Evolutionary conservation across 768 basidiomycete species (phyloP).

Genomic region (Tephrocybe sp.): DNA sequence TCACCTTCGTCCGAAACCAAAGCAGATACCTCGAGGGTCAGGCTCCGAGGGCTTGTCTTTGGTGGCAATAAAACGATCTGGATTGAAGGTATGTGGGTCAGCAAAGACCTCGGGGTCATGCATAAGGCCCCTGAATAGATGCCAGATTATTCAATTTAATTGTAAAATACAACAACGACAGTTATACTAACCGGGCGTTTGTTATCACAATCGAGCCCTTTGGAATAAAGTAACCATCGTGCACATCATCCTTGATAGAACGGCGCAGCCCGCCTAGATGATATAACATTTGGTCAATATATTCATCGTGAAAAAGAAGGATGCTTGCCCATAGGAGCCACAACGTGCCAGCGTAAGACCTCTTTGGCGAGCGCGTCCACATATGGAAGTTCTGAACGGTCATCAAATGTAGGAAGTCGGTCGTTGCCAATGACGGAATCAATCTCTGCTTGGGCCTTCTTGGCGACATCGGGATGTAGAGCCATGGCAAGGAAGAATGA

Average conservation of each 20-base stretch:
- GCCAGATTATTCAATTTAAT: constrained; percentile 20
- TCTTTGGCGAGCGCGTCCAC: constrained; percentile 59
- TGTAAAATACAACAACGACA: constrained; percentile 4
- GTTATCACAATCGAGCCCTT: constrained; percentile 52
- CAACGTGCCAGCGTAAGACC: constrained; percentile 49
- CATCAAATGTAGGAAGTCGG: constrained; percentile 56
- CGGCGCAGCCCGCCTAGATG: constrained; percentile 50
- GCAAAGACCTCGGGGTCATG: constrained; percentile 54
- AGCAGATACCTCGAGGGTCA: background rate
- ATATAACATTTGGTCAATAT: background rate
- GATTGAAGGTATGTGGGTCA: constrained; percentile 55
- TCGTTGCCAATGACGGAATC: constrained; percentile 56
- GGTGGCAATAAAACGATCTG: constrained; percentile 42
- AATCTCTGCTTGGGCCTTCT: constrained; percentile 61
- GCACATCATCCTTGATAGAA: constrained; percentile 54
- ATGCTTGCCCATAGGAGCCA: constrained; percentile 38
- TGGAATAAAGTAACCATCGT: constrained; percentile 61
- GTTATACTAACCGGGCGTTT: constrained; percentile 43
- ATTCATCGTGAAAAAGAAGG: constrained; percentile 41
- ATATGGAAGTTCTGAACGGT: constrained; percentile 57
- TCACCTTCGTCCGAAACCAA: background rate
- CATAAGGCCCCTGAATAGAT: constrained; percentile 40
- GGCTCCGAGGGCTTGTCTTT: background rate
- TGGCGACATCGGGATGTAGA: constrained; percentile 52
- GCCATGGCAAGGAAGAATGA: constrained; percentile 62